Evolutionary conservation across 139 green algal species (phyloP), one percentile per base, ranked within the genome.

Genomic region (Chlorella sp.): DNA sequence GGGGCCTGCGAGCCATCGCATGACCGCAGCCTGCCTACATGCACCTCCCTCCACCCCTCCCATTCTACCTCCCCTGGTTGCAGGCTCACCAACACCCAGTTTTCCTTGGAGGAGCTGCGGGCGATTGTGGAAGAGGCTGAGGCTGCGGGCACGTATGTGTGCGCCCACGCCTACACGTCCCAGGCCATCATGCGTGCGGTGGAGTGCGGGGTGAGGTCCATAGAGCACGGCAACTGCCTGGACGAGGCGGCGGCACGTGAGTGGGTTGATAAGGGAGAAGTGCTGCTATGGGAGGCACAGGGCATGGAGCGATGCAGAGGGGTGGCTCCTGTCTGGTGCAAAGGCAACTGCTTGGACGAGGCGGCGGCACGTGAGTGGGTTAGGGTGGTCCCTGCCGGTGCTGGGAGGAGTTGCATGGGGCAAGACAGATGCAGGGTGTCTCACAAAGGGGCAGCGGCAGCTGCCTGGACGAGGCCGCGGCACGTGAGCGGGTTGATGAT

Each of bases 181-280:
- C 2, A 48, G 0, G 91, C 93, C 37, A 96, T 97, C 57, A 61
- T 57, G 19, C 88, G 95, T 18, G 95, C 95, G 5, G 75, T 97
- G 26, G 7, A 82, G 61, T 93, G 86, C 39, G 93, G 94, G 32
- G 92, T 93, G 36, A 89, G 91, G 57, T 92, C 64, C 84, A 97
- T 97, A 61, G 95, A 97, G 92, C 95, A 97, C 83, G 95, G 95
- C 76, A 97, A 96, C 90, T 95, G 93, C 66, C 68, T 94, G 73
- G 89, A 94, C 37, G 85, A 89, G 48, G 85, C 37, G 12, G 37
- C 60, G 9, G 85, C 85, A 34, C 71, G 85, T 89, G 85, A 26
- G 85, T 34, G n/a, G 34, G 48, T 19, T 18, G 37, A 32, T 34
- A 19, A 40, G 42, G 32, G 18, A 80, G 73, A 80, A 37, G 15